Conservation (phyloP, 306 rosid genomes). For the Dicorynia guianensis region DNA sequence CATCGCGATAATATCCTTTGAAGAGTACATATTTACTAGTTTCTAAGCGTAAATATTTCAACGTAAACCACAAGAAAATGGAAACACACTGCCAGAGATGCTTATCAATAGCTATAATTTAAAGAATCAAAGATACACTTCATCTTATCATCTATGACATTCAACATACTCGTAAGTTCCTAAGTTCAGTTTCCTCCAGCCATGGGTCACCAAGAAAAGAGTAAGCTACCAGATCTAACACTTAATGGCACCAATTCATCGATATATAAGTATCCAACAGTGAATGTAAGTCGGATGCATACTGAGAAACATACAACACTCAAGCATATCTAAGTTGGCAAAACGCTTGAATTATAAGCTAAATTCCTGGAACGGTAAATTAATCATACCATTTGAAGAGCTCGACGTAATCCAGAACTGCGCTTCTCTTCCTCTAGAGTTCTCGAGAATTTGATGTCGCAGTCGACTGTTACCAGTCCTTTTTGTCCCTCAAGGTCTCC, state of each 20-base stretch:
- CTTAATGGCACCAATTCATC: slow-evolving; percentile 4
- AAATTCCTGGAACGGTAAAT: background rate
- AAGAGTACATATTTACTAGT: background rate
- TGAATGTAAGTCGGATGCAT: slow-evolving; percentile 20
- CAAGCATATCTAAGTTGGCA: background rate
- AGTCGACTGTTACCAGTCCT: slow-evolving; percentile 25
- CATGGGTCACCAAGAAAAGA: background rate
- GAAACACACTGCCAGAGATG: background rate
- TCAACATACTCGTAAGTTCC: background rate
- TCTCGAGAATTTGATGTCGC: slow-evolving; percentile 41
- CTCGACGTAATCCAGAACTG: slow-evolving; percentile 47
- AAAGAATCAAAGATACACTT: background rate
- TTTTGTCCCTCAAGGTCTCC: slow-evolving; percentile 56
- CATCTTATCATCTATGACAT: background rate
- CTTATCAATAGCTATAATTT: background rate
- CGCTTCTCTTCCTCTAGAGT: slow-evolving; percentile 44
- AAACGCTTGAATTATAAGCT: background rate
- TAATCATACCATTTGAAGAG: slow-evolving; percentile 62
- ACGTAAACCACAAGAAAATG: background rate
- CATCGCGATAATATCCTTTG: background rate
- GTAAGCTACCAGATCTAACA: slow-evolving; percentile 5
- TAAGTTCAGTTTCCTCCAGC: background rate
- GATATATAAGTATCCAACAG: background rate
- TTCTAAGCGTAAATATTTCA: background rate
- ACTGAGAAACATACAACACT: background rate